Evolutionary conservation across 768 basidiomycete genomes (phyloP), one percentile per base, ranked within the genome.

Genomic region (Leccinum barrowsii): DNA sequence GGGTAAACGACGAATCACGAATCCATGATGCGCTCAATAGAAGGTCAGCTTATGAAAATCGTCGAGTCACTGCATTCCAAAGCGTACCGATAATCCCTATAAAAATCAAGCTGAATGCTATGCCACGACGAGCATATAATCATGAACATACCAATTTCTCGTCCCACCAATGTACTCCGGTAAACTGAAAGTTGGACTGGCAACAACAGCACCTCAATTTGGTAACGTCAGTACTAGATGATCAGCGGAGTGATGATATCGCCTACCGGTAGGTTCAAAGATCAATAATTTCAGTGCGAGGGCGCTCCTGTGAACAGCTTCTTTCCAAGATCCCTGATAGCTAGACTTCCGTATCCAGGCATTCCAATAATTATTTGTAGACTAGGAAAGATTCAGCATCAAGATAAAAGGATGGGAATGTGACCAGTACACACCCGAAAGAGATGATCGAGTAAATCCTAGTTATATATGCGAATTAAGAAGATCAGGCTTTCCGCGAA

Each of bases 301-400:
- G 1, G 94, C 96, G 57, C 92, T 94, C 22, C 95, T 84, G 67
- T 93, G 85, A 5, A 98, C 94, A 2, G 90, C 87, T 71, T 99
- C 97, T 65, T 95, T 89, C 97, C 97, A 99, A 15, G 92, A 84
- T 0, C 96, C 97, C 13, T 81, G 82, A 73, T 99, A 99, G 0
- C 89, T 93, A 34, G 90, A 92, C 63, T 84, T 82, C n/a, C 84
- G 80, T 64, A 97, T 87, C 95, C 95, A 98, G 21, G 83, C 76
- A 60, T 85, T 85, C 94, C 94, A 98, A 71, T 90, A 97, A 24
- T 73, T 73, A 61, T 86, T 86, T 4, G 95, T 97, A 5, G 84
- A 81, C 83, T 80, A 76, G 12, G 54, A 56, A 34, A 22, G 51
- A 19, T 12, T 51, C 42, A 62, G 56, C 26, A 19, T 5, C 52